Conservation (phyloP, 2,329 filamentous ascomycete species). For the Pseudogymnoascus verrucosus region DNA sequence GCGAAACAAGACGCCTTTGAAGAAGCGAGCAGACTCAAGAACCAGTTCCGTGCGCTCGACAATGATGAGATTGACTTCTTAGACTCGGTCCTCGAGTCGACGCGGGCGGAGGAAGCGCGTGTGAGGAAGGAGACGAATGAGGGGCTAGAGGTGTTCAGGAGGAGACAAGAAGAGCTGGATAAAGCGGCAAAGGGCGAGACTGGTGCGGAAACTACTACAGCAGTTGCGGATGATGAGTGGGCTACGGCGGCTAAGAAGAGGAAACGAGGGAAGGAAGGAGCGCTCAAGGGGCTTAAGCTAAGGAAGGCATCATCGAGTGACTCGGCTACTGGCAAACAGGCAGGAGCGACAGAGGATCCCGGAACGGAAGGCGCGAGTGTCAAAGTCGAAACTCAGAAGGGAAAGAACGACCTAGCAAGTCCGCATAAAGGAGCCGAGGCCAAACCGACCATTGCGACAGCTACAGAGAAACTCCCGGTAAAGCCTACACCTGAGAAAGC, state of each 20-base stretch:
- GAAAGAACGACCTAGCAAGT: neutral
- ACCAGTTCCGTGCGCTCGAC: constrained; percentile 71
- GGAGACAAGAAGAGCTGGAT: constrained; percentile 36
- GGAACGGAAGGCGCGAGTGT: neutral
- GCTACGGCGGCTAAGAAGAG: constrained; percentile 30
- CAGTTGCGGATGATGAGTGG: constrained; percentile 29
- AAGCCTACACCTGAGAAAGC: neutral
- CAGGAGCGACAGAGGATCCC: neutral
- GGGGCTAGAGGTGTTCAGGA: constrained; percentile 47
- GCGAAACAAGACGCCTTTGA: constrained; percentile 79
- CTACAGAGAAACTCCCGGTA: neutral
- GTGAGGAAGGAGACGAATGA: constrained; percentile 48
- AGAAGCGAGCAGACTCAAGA: constrained; percentile 60
- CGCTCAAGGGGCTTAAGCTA: constrained; percentile 26
- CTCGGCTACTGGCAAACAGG: neutral
- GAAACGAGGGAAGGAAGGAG: constrained; percentile 31
- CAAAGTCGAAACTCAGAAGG: neutral
- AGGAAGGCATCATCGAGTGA: constrained; percentile 20
- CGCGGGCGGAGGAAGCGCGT: constrained; percentile 46
- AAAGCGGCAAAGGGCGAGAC: constrained; percentile 17
- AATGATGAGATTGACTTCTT: constrained; percentile 74
- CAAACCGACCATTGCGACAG: neutral
- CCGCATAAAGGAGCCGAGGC: neutral
- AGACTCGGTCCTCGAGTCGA: constrained; percentile 46
- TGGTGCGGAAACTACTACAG: constrained; percentile 13